Base-by-base conservation (phyloP, 768 basidiomycete species). In the Cubamyces sp. region DNA sequence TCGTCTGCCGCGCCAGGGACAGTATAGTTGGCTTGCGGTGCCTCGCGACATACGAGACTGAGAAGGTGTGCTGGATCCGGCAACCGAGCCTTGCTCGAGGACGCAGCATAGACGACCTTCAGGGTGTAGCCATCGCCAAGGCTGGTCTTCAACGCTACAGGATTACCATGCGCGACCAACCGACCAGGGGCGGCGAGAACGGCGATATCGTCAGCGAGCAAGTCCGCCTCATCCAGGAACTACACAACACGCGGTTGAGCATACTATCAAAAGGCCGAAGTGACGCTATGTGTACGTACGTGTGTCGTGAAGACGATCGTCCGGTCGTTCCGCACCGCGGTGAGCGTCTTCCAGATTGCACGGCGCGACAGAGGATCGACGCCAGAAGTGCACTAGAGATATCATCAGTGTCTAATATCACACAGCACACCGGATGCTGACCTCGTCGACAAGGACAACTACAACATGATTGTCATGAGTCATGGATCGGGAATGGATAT, bases 241-340 rank as follows among this genome's bases (percentile, higher is more conserved):
- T 87, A 41, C 2, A 57, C 21, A 18, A 68, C 91, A 74, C 12
- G 54, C 9, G 5, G 30, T 52, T 66, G 61, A 57, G 21, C 59
- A 54, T 5, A 47, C 34, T 11, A 39, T n/a, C 43, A 19, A 6
- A 34, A 26, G 15, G 43, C 19, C 2, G 21, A 25, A 19, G 25
- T 41, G 6, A 41, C 21, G 8, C 76, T 91, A 92, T 75, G 34
- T 34, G 21, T 14, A 69, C 85, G 56, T 70, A 87, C 88, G 74
- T 92, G 91, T 0, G 91, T 94, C 0, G 91, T 92, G 71, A 92
- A 87, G 3, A 92, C 77, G 40, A 92, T 84, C 0, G 87, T 85
- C 48, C 88, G 77, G 42, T 87, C 84, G 37, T 86, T 77, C 15
- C 87, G 82, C 59, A 88, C 84, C 3, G 85, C 80, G 3, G 83